Evolutionary conservation across 805 yeast genomes (phyloP), one percentile per base, ranked within the genome.

Genomic region (Priceomyces haplophilus): DNA sequence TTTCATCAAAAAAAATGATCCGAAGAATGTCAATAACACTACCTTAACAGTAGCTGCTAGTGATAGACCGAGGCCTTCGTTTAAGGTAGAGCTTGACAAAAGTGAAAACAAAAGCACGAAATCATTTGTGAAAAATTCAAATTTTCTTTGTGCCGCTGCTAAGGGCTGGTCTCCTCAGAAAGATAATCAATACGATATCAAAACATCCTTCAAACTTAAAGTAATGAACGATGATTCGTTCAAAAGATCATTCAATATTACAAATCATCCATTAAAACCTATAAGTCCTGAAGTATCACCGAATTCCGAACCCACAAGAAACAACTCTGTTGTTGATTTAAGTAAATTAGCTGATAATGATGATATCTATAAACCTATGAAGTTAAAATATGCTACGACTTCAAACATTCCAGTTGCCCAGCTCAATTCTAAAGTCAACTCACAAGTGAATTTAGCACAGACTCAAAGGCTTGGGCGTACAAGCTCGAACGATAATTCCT

Each of bases 221-320:
- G 55, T 50, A 21, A 68, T 70, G 59, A 62, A 66, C 47, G 65
- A 59, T 40, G 70, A 61, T 6, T 59, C 68, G 4, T 70, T 70
- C 55, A 65, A 61, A 34, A 55, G 51, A 36, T 45, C 56, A 4
- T 70, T 58, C 40, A 54, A 55, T 45, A 47, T 70, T 20, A 45
- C 53, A 8, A 56, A 59, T 24, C 67, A 56, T 16, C 76, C 76
- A 0, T 29, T 36, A 13, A 55, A 54, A 32, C 73, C 73, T 4
- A 53, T 62, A 7, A 59, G 67, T 35, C 76, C 76, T 3, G 73
- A 67, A 43, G 67, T 69, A 1, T 67, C 73, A 16, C 76, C 76
- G 18, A 59, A 49, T 21, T 63, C 71, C 5, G 69, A 63, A 42
- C 75, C 76, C 5, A 63, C 73, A 10, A 51, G 72, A 41, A 55